Evolutionary conservation across 768 basidiomycete species (phyloP), one percentile per base, ranked within the genome.

Genomic region (Pleurotus tuoliensis): DNA sequence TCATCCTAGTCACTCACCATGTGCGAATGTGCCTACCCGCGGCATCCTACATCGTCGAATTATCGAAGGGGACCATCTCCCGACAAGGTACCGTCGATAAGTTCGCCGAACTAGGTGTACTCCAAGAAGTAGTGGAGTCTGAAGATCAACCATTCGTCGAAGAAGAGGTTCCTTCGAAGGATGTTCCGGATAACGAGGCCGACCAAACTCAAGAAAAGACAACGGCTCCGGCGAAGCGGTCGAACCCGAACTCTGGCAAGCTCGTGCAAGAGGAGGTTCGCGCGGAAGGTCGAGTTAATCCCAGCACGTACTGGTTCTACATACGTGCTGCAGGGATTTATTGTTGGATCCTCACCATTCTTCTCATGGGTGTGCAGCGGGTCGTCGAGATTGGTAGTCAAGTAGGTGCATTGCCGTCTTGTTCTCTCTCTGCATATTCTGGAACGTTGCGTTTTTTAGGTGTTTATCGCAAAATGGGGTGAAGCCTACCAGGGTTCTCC

Each of bases 1-100:
- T 93, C 60, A 78, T 94, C 57, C 78, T 95, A 15, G 90, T 94
- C 52, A 93, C 92, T 0, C 92, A 95, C 65, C 89, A 92, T 64
- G 82, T 90, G 56, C 78, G 76, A 34, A 76, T 93, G 5, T 90
- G 88, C 62, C 74, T 90, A 0, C 86, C 88, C 0, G 71, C 78
- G 15, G 84, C 90, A 0, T 71, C 81, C 1, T 88, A 88, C 69
- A 75, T 92, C 7, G 76, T 93, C 16, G 84, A 87, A 62, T 68
- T 89, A 8, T 72, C 73, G 1, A 66, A 73, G 13, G 87, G 87
- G 0, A 60, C 61, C 9, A 65, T 88, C 13, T 43, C 76, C 2
- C 75, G 77, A 16, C 78, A 81, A 61, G 86, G 85, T 0, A 71
- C 75, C 2, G 74, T 82, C 34, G 66, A 76, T 30, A 79, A 80